Evolutionary conservation across 176 grass and related monocot species (phyloP).

Genomic region (Rhynchospora tenuis): DNA sequence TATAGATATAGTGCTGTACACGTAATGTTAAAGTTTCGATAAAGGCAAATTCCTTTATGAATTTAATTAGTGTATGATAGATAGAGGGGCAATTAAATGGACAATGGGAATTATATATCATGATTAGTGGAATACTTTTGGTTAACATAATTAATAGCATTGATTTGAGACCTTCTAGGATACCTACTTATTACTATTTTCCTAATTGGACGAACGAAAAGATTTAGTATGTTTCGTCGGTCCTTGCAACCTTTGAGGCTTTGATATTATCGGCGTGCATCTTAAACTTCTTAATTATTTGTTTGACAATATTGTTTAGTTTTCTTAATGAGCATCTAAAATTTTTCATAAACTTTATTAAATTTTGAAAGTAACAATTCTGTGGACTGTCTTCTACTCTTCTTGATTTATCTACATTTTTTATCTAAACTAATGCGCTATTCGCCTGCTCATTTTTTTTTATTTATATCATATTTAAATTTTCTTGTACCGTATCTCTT

Average conservation of each 20-base stretch:
- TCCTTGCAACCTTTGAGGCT: neutral
- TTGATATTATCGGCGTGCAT: neutral
- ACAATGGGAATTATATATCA: neutral
- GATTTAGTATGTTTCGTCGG: neutral
- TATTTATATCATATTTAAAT: neutral
- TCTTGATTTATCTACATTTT: neutral
- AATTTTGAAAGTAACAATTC: neutral
- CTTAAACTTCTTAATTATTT: neutral
- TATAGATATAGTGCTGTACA: slow-evolving; percentile 11
- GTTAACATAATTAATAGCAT: neutral
- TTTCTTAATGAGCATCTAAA: too few relatives aligned
- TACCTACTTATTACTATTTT: neutral
- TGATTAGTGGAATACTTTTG: neutral
- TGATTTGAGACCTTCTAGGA: slow-evolving; percentile 5
- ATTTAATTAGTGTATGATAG: neutral
- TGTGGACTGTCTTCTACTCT: neutral
- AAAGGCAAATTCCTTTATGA: slow-evolving; percentile 12
- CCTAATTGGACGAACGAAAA: neutral
- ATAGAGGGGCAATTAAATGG: neutral
- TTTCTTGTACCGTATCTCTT: neutral
- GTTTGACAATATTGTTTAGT: too few relatives aligned
- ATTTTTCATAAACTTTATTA: neutral
- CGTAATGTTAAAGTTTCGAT: slow-evolving; percentile 8
- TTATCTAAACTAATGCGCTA: neutral
- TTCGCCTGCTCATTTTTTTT: neutral